A percentile compares a stretch with the other conserved stretches of the same genome.
phyloP scores from a whole-genome alignment of 2,329 filamentous ascomycete species.

The Ceratocystis huliohia region DNA sequence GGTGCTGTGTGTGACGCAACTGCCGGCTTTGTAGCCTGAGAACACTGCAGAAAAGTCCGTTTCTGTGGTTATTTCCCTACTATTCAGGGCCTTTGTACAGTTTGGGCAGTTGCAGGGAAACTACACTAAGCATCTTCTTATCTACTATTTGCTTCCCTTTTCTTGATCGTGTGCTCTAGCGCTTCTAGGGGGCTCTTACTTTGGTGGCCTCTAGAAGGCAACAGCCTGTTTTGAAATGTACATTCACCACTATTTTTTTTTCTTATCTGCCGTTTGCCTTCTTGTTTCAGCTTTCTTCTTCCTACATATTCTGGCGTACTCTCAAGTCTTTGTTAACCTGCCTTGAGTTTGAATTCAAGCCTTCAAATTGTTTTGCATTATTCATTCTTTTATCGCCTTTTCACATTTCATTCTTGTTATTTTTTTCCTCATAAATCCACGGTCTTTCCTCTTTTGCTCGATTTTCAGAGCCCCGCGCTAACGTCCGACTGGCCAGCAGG shows the following conservation, averaged over 20 bases:
- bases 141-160: neutral
- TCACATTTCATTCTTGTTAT: neutral
- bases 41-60: neutral
- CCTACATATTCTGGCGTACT: neutral
- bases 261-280: neutral
- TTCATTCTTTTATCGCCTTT: neutral
- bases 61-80: conserved; percentile 1
- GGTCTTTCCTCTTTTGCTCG: neutral
- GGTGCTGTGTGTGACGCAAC: neutral
- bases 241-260: neutral
- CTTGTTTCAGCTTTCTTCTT: neutral
- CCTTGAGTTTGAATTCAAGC: neutral
- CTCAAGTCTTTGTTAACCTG: neutral
- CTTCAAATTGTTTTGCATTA: neutral
- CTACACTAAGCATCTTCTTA: neutral
- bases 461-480: conserved; percentile 9
- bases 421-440: neutral
- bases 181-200: neutral
- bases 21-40: neutral
- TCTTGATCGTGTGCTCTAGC: neutral
- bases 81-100: neutral
- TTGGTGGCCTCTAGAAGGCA: neutral
- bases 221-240: neutral
- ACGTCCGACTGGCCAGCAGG: neutral
- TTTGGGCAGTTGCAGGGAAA: conserved; percentile 1